Conservation (phyloP, 2,329 filamentous ascomycete genomes). For the Lomentospora prolificans region DNA sequence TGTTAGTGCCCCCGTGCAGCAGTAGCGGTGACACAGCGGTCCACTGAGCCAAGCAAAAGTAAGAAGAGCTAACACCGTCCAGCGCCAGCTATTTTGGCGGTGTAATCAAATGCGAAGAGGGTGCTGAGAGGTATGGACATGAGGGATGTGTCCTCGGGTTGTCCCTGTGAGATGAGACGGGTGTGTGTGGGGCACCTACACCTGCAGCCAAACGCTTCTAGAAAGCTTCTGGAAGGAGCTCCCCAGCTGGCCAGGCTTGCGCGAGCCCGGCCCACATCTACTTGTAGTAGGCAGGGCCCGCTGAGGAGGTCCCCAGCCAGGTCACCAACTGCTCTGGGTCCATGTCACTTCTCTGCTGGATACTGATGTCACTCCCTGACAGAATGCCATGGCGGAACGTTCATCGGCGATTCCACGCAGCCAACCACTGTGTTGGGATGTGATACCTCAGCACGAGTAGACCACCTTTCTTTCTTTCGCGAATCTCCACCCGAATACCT, state of each 20-base stretch:
- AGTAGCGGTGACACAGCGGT: not conserved
- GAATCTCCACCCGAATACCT: too few relatives aligned
- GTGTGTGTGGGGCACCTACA: not conserved
- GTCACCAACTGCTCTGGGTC: too few relatives aligned
- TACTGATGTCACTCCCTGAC: too few relatives aligned
- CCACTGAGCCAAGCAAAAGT: not conserved
- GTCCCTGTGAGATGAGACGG: not conserved
- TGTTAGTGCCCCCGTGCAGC: not conserved
- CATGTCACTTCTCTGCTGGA: too few relatives aligned
- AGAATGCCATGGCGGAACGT: too few relatives aligned
- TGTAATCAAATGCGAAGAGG: not conserved
- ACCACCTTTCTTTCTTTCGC: too few relatives aligned
- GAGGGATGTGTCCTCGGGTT: too few relatives aligned
- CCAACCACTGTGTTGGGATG: not conserved
- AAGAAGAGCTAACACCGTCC: not conserved
- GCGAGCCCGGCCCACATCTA: not conserved
- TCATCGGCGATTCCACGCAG: not conserved
- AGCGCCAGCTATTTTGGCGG: not conserved
- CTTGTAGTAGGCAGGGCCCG: not conserved
- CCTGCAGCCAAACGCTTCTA: constrained; percentile 2
- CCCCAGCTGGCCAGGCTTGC: not conserved
- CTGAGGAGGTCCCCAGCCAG: too few relatives aligned
- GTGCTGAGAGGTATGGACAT: too few relatives aligned
- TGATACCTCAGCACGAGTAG: not conserved
- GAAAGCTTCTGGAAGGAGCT: constrained; percentile 6